Conservation (phyloP, 139 green algal genomes). For the Chlamydomonas sp. region DNA sequence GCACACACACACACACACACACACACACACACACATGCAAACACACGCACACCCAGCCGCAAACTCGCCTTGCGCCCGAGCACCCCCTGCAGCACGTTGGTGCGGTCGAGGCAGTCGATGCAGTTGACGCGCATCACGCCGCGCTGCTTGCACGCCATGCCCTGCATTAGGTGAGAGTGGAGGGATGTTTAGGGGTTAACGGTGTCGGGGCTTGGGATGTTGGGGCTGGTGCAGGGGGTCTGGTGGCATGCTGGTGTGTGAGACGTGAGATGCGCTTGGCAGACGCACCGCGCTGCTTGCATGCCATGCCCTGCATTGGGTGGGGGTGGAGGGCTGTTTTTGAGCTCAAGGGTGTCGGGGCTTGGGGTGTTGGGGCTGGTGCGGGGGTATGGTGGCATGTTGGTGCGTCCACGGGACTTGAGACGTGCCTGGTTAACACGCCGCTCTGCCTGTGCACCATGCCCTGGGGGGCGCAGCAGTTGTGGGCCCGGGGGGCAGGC, state of each 20-base stretch:
- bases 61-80: slow-evolving; percentile 50
- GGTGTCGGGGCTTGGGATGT: no score
- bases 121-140: slow-evolving; percentile 90
- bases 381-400: no score
- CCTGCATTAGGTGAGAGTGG: no score
- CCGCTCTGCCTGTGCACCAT: slow-evolving; percentile 65
- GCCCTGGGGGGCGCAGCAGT: no score
- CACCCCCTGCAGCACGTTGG: slow-evolving; percentile 86
- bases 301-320: slow-evolving; percentile 51
- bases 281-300: slow-evolving; percentile 66
- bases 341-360: no score
- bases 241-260: no score
- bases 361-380: no score
- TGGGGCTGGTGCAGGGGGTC: no score
- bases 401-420: no score
- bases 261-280: slow-evolving; percentile 42
- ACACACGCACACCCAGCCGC: background rate
- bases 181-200: no score
- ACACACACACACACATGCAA: slow-evolving; percentile 1
- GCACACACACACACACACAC: background rate
- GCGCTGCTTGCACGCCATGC: slow-evolving; percentile 60
- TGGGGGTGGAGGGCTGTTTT: no score
- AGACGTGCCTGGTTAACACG: slow-evolving; percentile 33
- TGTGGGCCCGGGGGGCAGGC: no score
- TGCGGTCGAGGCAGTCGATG: slow-evolving; percentile 96